These are phyloP conservation scores for Euphorbia celastroides DNA, from an alignment of 441 rosid species.

Conservation along the genomic window DNA sequence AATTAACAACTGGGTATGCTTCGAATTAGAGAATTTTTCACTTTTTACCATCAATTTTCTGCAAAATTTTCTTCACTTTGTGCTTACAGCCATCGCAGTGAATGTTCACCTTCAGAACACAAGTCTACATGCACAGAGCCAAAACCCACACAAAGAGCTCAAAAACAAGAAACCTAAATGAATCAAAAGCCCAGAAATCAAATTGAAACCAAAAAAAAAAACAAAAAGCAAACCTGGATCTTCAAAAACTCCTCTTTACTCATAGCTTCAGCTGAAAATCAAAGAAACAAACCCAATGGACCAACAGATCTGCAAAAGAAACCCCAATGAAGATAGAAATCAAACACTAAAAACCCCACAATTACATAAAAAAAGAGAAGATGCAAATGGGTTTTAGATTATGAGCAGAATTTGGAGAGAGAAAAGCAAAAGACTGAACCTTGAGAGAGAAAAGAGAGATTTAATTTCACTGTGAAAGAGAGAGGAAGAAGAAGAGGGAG, in stretches of 20 bases:
- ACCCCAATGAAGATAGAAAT: conserved; percentile 20
- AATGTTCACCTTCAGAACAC: conserved; percentile 86
- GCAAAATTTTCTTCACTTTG: conserved; percentile 85
- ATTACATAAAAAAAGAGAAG: conserved; percentile 15
- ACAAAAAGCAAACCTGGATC: conserved; percentile 62
- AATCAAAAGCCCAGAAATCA: conserved; percentile 2
- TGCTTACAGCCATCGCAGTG: conserved; percentile 96
- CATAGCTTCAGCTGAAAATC: conserved; percentile 37
- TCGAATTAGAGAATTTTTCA: background rate
- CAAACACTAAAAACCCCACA: conserved; percentile 10
- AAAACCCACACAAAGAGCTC: conserved; percentile 3
- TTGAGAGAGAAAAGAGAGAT: background rate
- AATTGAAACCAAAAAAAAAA: background rate
- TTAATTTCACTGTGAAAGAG: conserved; percentile 21
- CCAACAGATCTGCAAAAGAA: conserved; percentile 44
- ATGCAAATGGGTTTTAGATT: conserved; percentile 26
- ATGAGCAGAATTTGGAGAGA: conserved; percentile 24
- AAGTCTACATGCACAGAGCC: conserved; percentile 62
- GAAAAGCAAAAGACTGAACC: conserved; percentile 7
- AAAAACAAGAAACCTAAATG: background rate
- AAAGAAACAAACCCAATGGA: conserved; percentile 28
- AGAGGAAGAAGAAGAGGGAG: conserved; percentile 9
- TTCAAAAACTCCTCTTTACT: conserved; percentile 97
- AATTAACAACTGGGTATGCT: background rate
- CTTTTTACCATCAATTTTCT: conserved; percentile 69